phyloP scores from a whole-genome alignment of 2,329 filamentous ascomycete species.

The Colletotrichum cereale region DNA sequence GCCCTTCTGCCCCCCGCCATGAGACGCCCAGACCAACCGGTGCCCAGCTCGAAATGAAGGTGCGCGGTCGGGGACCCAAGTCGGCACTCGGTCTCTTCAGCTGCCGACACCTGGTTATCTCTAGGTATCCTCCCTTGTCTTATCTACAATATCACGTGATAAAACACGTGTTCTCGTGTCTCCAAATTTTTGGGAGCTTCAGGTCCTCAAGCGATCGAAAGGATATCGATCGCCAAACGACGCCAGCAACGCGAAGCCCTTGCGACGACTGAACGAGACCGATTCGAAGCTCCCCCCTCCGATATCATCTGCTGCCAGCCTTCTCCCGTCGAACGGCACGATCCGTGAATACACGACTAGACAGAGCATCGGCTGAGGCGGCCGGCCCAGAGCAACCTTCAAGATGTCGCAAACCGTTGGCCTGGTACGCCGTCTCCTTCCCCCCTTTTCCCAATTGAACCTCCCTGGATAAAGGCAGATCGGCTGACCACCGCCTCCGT shows the following conservation, averaged over 20 bases:
- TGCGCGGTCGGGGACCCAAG: neutral
- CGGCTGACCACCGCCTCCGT: neutral
- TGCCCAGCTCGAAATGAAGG: neutral
- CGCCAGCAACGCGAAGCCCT: conserved; percentile 30
- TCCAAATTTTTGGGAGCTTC: conserved; percentile 36
- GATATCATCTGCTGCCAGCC: conserved; percentile 33
- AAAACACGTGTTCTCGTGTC: conserved; percentile 3
- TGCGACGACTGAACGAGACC: conserved; percentile 16
- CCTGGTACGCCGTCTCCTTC: conserved; percentile 64
- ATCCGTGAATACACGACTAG: neutral
- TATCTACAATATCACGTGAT: conserved; percentile 3
- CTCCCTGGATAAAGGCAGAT: neutral
- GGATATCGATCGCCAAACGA: conserved; percentile 23
- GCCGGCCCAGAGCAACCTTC: conserved; percentile 42
- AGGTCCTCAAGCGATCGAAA: conserved; percentile 14
- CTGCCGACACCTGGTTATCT: neutral
- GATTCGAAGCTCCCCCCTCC: conserved; percentile 39
- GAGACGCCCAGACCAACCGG: conserved; percentile 16
- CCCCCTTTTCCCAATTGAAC: conserved; percentile 11
- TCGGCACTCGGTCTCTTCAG: conserved; percentile 22
- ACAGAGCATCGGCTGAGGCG: conserved; percentile 23
- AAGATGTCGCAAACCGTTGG: conserved; percentile 85
- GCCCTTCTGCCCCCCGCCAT: conserved; percentile 14
- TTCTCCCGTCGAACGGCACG: neutral
- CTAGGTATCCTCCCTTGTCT: neutral